Conservation (phyloP, 768 basidiomycete species). For the Hygrocybe punicea region DNA sequence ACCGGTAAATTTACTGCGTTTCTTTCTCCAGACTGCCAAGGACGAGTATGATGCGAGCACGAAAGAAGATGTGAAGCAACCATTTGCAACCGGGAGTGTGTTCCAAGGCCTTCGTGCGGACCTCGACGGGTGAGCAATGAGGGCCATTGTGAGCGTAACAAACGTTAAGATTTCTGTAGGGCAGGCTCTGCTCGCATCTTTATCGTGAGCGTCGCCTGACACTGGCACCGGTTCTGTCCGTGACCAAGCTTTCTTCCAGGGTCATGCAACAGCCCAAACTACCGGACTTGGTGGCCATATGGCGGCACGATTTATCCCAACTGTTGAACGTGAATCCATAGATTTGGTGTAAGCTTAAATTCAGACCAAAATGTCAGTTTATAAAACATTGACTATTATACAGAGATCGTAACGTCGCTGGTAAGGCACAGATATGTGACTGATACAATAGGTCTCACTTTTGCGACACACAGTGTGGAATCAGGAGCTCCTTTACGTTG, state of each 20-base stretch:
- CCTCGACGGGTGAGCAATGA: conserved; percentile 61
- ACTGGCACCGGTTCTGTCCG: conserved; percentile 4
- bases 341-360: conserved; percentile 66
- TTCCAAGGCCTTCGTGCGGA: conserved; percentile 87
- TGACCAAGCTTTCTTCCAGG: conserved; percentile 41
- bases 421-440: conserved; percentile 38
- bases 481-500: conserved; percentile 78
- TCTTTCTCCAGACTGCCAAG: conserved; percentile 61
- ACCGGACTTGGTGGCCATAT: conserved; percentile 70
- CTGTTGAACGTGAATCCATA: conserved; percentile 92
- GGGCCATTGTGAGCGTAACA: background rate
- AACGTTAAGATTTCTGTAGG: conserved; percentile 33
- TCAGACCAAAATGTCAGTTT: background rate
- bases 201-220: conserved; percentile 51
- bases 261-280: conserved; percentile 88
- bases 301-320: conserved; percentile 87
- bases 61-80: conserved; percentile 60
- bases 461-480: conserved; percentile 67
- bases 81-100: conserved; percentile 67
- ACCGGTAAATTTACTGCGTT: background rate
- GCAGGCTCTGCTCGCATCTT: conserved; percentile 74
- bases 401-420: conserved; percentile 78
- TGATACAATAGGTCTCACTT: background rate
- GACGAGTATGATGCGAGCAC: conserved; percentile 73
- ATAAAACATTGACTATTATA: background rate